Evolutionary conservation across 2,329 filamentous ascomycete species (phyloP), one percentile per base, ranked within the genome.

Genomic region (Fusarium chuoi): DNA sequence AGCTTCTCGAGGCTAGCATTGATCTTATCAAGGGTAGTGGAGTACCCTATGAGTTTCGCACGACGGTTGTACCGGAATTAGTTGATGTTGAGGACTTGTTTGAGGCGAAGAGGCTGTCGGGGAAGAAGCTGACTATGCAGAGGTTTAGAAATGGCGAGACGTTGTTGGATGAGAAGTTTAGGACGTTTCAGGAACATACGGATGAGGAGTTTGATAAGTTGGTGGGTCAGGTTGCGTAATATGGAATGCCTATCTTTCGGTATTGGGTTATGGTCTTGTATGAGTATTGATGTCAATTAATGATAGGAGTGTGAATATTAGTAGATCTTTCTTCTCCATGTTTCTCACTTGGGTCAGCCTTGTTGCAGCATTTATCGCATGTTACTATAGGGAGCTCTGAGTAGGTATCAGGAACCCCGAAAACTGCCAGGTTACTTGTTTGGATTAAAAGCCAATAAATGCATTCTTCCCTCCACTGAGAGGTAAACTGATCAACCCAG

Each of bases 41-140:
- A 7, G 49, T 78, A 2, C 65, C 64, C 0, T 58, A 78, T 15
- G 74, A 78, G 55, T 77, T 77, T 17, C 74, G 76, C 0, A 77
- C 76, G 2, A 77, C 76, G 0, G 72, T 77, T 5, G 75, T 77
- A 13, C 76, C 76, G 0, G 61, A 68, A 7, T 46, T 77, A 1
- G 51, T 78, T 8, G 76, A 77, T 6, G 55, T 77, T 2, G 76
- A 77, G 42, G 76, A 77, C 7, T 10, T 77, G 5, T 78, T 75
- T 15, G 76, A 77, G 10, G 76, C 74, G 7, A 78, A 78, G 35
- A 62, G 68, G 1, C 20, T 78, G 26, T 74, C 76, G 0, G 76
- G 76, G 3, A 69, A 74, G 6, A 74, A 69, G 13, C n/a, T 78
- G n/a, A 78, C 74, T 1, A 64, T 78, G 38, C 76, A 78, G 24